Evolutionary conservation across 306 rosid species (phyloP).

Genomic region (Urtica urens): DNA sequence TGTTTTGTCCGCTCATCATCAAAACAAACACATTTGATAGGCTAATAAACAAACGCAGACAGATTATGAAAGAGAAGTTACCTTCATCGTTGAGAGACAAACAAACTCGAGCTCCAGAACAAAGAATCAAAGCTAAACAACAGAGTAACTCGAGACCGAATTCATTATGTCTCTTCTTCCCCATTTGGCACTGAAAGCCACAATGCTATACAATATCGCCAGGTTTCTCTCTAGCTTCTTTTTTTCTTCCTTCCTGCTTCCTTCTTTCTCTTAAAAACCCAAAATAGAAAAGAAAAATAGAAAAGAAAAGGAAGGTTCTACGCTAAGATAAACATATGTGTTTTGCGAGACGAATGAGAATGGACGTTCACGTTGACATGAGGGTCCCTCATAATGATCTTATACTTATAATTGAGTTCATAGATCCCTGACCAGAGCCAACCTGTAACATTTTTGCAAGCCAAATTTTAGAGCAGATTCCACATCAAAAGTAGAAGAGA

Average conservation of each 20-base stretch:
- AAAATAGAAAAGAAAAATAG: constrained; percentile 9
- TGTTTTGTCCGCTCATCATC: constrained; percentile 28
- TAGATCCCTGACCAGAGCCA: constrained; percentile 5
- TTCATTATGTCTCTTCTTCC: constrained; percentile 45
- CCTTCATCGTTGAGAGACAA: constrained; percentile 75
- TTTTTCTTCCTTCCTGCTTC: constrained; percentile 7
- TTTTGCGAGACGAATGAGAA: constrained; percentile 24
- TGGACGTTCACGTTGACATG: constrained; percentile 17
- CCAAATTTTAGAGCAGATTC: background rate
- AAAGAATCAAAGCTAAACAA: constrained; percentile 37
- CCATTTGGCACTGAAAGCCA: constrained; percentile 53
- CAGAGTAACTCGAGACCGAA: constrained; percentile 40
- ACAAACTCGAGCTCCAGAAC: constrained; percentile 30
- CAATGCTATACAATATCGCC: constrained; percentile 40
- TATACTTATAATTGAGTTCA: constrained; percentile 11
- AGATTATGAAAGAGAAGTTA: constrained; percentile 5
- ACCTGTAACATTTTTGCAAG: constrained; percentile 33
- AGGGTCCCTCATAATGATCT: constrained; percentile 51
- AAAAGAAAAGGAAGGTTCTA: constrained; percentile 4
- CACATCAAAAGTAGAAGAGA: constrained; percentile 18
- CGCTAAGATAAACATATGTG: constrained; percentile 30
- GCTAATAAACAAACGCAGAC: background rate
- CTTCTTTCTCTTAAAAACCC: constrained; percentile 3
- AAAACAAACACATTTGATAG: too few relatives aligned
- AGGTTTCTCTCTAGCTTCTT: constrained; percentile 23